Base-by-base conservation (phyloP, 805 yeast species). In the Groenewaldozyma salmanticensis region DNA sequence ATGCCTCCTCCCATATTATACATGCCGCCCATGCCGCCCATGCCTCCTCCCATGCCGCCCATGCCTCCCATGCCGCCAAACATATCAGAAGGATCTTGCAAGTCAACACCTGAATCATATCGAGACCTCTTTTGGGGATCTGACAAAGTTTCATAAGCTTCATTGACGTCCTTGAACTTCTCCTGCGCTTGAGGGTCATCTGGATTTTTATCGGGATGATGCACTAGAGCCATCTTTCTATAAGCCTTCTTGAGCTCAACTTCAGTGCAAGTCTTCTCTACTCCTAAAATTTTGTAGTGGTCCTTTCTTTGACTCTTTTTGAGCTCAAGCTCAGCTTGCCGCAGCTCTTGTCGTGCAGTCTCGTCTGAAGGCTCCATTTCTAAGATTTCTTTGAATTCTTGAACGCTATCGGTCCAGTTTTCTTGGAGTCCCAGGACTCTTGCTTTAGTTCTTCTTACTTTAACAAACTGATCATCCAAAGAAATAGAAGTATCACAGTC, bases 91-190 rank as follows among this genome's bases (percentile, higher is more conserved):
- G 58, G 61, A 36, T 56, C 64, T 37, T 65, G 60, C n/a, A 63
- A 51, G 59, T 82, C 88, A 62, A 94, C 96, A 53, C 82, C 90
- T 46, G 80, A 77, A 64, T 92, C 97, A 58, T 87, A 90, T 3
- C 82, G 57, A 18, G 81, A 83, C 67, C 96, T 81, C 71, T 88
- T 90, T 58, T 88, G 83, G 16, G 81, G 71, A 59, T 88, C 96
- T 7, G 84, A 74, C 46, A 88, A 71, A 4, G 83, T 70, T 62
- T 90, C 96, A 61, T 88, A 76, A 4, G 96, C 96, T 46, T 76
- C 75, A 3, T 90, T 79, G 55, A 86, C 73, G 60, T 86, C 95
- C 65, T 90, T 90, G 65, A 90, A 90, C 66, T 84, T 87, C 59
- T 90, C 97, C 40, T 94, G 92, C 13, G 95, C 96, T 59, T 81